These are phyloP conservation scores for Dendrobium chrysotoxum DNA, from an alignment of 106 monocot species.

Conservation along the genomic window DNA sequence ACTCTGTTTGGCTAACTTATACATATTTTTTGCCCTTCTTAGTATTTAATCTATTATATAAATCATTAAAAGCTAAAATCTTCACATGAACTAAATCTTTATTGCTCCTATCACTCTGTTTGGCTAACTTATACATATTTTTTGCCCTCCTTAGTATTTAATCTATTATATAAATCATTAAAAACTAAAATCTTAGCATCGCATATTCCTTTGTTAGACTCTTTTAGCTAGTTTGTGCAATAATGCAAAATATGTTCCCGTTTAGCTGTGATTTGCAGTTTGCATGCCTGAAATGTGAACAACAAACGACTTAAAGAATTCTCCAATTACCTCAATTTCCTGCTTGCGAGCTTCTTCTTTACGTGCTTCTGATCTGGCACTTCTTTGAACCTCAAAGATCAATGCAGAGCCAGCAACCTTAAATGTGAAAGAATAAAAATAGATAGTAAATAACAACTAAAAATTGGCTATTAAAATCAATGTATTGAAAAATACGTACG, in stretches of 20 bases:
- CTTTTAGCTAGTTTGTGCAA: neutral
- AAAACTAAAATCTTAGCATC: too few relatives aligned
- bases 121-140: too few relatives aligned
- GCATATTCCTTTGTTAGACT: too few relatives aligned
- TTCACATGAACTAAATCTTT: too few relatives aligned
- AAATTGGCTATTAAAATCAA: neutral
- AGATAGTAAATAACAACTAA: neutral
- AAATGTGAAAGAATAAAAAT: constrained; percentile 15
- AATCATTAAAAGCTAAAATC: too few relatives aligned
- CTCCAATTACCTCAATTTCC: constrained; percentile 48
- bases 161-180: too few relatives aligned
- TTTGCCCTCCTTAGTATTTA: too few relatives aligned
- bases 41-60: too few relatives aligned
- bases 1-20: too few relatives aligned
- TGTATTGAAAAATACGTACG: neutral
- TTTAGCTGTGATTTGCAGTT: neutral
- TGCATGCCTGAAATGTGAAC: neutral
- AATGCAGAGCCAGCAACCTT: constrained; percentile 81
- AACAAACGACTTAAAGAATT: neutral
- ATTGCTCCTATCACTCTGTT: too few relatives aligned
- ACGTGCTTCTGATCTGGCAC: constrained; percentile 87
- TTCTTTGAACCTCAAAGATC: constrained; percentile 93
- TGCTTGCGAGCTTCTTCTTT: constrained; percentile 67
- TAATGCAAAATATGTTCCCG: neutral
- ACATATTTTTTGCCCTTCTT: too few relatives aligned